Conservation (phyloP, 352 stramenopile genomes). For the Globisporangium uncinulatum region DNA sequence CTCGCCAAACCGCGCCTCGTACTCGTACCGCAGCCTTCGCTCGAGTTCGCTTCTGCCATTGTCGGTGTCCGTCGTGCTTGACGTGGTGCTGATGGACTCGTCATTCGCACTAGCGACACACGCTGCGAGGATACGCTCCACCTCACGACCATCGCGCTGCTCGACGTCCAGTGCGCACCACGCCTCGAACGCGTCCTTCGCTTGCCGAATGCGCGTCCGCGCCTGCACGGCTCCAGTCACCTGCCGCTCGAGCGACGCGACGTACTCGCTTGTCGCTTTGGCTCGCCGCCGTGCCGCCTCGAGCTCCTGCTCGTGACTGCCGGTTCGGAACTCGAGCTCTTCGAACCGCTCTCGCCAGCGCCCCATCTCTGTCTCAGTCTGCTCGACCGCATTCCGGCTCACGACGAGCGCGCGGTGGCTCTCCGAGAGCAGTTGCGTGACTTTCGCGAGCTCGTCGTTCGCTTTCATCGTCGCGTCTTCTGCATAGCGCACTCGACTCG, state of each 20-base stretch:
- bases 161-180: constrained; percentile 1
- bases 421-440: constrained; percentile 41
- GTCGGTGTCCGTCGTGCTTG: not conserved
- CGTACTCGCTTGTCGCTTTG: constrained; percentile 20
- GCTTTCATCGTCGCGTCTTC: constrained; percentile 26
- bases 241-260: constrained; percentile 19
- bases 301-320: constrained; percentile 23
- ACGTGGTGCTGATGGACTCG: not conserved
- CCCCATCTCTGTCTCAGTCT: constrained; percentile 25
- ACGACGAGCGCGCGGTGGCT: constrained; percentile 32
- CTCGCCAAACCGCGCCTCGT: constrained; percentile 42
- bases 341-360: constrained; percentile 35
- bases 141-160: not conserved
- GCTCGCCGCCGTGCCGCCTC: constrained; percentile 30
- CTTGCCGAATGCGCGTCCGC: not conserved
- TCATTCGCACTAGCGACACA: constrained; percentile 10
- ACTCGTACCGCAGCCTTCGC: constrained; percentile 35
- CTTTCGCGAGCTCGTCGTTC: constrained; percentile 36
- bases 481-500: constrained; percentile 19
- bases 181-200: constrained; percentile 1
- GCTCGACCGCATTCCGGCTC: constrained; percentile 24
- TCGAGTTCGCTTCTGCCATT: constrained; percentile 17
- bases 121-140: constrained; percentile 17
- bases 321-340: constrained; percentile 33
- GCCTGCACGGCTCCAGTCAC: constrained; percentile 11